Evolutionary conservation across 306 rosid genomes (phyloP).

Genomic region (Cicer pinnatifidum): DNA sequence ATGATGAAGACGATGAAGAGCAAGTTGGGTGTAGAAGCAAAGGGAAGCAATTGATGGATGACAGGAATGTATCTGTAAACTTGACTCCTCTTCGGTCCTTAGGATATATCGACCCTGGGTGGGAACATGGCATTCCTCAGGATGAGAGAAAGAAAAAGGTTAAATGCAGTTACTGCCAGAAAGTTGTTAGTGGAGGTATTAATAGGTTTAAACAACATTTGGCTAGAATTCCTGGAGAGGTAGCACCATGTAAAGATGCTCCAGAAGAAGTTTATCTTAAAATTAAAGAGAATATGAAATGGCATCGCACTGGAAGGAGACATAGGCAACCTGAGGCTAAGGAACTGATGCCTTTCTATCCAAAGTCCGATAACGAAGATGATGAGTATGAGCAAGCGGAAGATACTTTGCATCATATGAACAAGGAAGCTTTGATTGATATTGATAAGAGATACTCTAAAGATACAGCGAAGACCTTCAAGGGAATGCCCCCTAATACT

Average conservation of each 20-base stretch:
- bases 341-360: constrained; percentile 63
- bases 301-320: constrained; percentile 98
- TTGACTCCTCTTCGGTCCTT: constrained; percentile 81
- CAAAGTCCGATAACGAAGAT: constrained; percentile 73
- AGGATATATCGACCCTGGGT: constrained; percentile 96
- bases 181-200: constrained; percentile 94
- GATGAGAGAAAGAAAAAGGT: constrained; percentile 99
- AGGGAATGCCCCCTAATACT: constrained; percentile 59
- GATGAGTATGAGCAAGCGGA: constrained; percentile 73
- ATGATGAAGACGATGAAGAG: constrained; percentile 75
- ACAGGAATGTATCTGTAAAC: constrained; percentile 58
- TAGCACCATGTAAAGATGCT: constrained; percentile 92
- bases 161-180: constrained; percentile 90
- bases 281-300: constrained; percentile 96
- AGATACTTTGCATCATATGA: constrained; percentile 60
- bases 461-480: constrained; percentile 61
- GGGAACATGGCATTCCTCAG: constrained; percentile 98
- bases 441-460: constrained; percentile 68
- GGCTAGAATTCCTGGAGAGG: constrained; percentile 99
- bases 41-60: constrained; percentile 80
- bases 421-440: constrained; percentile 64
- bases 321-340: constrained; percentile 70
- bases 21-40: constrained; percentile 71
- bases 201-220: constrained; percentile 96
- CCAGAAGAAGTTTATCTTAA: constrained; percentile 86